Conservation (phyloP, 2,329 filamentous ascomycete species). For the Claviceps paspali region DNA sequence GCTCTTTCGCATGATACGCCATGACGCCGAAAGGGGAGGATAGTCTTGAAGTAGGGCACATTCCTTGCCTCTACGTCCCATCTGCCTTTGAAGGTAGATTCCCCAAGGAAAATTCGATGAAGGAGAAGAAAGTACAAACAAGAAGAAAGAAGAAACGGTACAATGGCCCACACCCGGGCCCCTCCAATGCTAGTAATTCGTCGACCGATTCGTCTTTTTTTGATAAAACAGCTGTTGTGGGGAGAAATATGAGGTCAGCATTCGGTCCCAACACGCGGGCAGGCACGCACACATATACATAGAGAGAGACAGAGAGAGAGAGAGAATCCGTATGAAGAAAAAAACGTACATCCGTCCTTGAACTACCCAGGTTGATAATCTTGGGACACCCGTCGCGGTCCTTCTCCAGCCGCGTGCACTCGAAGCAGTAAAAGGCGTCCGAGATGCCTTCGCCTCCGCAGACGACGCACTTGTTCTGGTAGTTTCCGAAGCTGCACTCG, state of each 20-base stretch:
- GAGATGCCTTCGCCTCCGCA: constrained; percentile 97
- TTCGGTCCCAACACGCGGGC: too few species aligned
- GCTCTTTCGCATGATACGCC: neutral
- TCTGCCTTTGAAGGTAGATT: neutral
- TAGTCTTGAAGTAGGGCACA: neutral
- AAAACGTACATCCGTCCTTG: constrained; percentile 68
- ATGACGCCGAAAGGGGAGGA: neutral
- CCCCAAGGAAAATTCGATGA: neutral
- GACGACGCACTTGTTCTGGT: constrained; percentile 99
- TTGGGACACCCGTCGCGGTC: constrained; percentile 96
- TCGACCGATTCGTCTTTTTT: constrained; percentile 48
- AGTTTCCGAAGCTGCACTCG: constrained; percentile 98
- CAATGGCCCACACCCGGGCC: constrained; percentile 32
- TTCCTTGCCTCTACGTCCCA: neutral
- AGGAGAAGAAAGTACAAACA: neutral
- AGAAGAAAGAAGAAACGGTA: neutral
- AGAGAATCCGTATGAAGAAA: neutral
- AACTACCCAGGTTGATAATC: constrained; percentile 96
- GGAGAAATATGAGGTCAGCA: constrained; percentile 4
- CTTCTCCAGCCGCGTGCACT: constrained; percentile 93
- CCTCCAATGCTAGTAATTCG: constrained; percentile 35
- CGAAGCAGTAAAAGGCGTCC: constrained; percentile 98
- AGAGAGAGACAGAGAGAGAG: too few species aligned
- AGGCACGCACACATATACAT: too few species aligned
- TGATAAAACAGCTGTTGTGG: constrained; percentile 41